These are phyloP conservation scores for Amanita rubescens DNA, from an alignment of 768 basidiomycete species.

Conservation along the genomic window DNA sequence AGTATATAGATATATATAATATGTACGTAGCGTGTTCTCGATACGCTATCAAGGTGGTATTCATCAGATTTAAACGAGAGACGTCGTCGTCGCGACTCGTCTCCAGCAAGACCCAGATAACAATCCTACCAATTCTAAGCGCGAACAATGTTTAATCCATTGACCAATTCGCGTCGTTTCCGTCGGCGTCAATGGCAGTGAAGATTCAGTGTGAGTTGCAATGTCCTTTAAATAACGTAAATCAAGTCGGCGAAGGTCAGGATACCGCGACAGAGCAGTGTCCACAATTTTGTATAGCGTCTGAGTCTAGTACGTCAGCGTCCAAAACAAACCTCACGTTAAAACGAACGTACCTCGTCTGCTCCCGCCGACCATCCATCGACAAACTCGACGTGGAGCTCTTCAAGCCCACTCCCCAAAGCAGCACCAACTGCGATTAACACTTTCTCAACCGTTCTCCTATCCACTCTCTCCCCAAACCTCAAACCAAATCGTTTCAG, in stretches of 20 bases:
- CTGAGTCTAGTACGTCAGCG: conserved; percentile 14
- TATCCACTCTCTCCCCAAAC: conserved; percentile 34
- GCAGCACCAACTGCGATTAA: conserved; percentile 33
- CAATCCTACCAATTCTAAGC: not conserved
- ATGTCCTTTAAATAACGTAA: conserved; percentile 14
- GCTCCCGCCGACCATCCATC: conserved; percentile 16
- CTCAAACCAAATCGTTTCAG: conserved; percentile 24
- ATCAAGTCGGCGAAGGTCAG: conserved; percentile 24
- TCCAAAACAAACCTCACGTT: not conserved
- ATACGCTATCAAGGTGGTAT: no score
- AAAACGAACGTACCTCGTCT: conserved; percentile 26
- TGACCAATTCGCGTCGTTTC: conserved; percentile 12
- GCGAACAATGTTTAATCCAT: conserved; percentile 21
- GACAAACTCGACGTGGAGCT: conserved; percentile 19
- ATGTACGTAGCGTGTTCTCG: not conserved
- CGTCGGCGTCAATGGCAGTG: not conserved
- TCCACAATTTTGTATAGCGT: conserved; percentile 33
- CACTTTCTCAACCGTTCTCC: conserved; percentile 38
- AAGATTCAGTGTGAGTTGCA: not conserved
- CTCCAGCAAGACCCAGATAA: conserved; percentile 1
- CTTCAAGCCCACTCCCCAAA: conserved; percentile 16
- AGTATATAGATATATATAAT: no score
- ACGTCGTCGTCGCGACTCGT: conserved; percentile 7
- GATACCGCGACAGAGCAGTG: conserved; percentile 31
- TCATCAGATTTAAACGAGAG: conserved; percentile 16